Evolutionary conservation across 768 basidiomycete genomes (phyloP).

Genomic region (Leccinellum rugosiceps): DNA sequence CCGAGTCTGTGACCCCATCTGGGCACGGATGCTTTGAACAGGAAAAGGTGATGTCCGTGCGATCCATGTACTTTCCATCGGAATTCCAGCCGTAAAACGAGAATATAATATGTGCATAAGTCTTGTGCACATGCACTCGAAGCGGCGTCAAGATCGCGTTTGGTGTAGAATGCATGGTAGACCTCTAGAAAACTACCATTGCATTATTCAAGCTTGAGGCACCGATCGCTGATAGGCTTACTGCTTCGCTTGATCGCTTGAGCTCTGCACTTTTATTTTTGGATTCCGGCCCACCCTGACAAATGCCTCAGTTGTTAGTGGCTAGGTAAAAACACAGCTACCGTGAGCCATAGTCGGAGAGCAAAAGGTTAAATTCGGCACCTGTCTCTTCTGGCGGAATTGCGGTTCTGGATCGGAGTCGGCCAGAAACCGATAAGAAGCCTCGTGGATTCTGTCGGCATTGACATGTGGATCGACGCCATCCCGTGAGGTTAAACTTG

Average conservation of each 20-base stretch:
- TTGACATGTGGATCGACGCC: not conserved
- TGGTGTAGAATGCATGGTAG: not conserved
- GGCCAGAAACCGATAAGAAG: constrained; percentile 34
- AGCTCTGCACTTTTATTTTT: not conserved
- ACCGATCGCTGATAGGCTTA: not conserved
- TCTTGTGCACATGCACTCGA: not conserved
- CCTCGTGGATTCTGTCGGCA: not conserved
- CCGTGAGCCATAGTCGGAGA: not conserved
- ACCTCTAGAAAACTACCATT: not conserved
- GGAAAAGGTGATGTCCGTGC: not conserved
- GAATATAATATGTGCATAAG: not conserved
- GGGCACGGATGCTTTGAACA: not conserved
- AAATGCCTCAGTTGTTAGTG: not conserved
- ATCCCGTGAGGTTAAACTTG: not conserved
- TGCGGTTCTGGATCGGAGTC: constrained; percentile 22
- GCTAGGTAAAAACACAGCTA: too few species aligned
- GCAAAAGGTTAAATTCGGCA: constrained; percentile 17
- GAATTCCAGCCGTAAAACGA: too few species aligned
- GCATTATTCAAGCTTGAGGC: not conserved
- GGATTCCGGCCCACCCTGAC: not conserved
- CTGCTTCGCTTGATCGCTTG: not conserved
- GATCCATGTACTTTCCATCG: not conserved
- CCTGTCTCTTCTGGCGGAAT: constrained; percentile 40
- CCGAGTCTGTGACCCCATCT: not conserved
- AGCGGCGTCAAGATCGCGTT: not conserved